A percentile compares a stretch with the other conserved stretches of the same genome.
Conservation (phyloP, 495 filamentous ascomycete species). For the Xylaria sp. region DNA sequence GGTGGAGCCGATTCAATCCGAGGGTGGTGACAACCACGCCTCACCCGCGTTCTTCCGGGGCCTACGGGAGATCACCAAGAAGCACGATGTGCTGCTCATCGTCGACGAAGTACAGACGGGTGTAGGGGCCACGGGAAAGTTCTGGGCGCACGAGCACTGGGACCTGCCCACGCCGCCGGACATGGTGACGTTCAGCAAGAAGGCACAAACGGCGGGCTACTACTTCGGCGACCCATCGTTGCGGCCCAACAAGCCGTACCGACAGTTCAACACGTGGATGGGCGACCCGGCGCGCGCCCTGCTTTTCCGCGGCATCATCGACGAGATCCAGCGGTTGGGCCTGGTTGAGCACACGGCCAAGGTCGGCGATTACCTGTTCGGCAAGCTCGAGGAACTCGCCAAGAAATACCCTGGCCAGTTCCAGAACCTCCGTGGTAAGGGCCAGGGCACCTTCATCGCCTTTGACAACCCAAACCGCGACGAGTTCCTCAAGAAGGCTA, state of each 20-base stretch:
- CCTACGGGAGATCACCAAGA: slow-evolving; percentile 84
- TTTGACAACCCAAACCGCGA: slow-evolving; percentile 91
- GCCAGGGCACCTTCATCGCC: slow-evolving; percentile 95
- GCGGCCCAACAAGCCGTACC: slow-evolving; percentile 98
- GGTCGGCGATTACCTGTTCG: slow-evolving; percentile 85
- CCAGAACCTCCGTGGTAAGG: slow-evolving; percentile 89
- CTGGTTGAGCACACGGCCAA: slow-evolving; percentile 81
- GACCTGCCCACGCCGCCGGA: slow-evolving; percentile 82
- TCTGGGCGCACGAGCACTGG: slow-evolving; percentile 99
- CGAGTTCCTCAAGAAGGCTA: slow-evolving; percentile 80
- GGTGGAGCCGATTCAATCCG: slow-evolving; percentile 96
- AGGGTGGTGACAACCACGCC: slow-evolving; percentile 98
- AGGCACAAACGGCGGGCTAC: slow-evolving; percentile 97
- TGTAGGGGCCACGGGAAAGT: slow-evolving; percentile 92
- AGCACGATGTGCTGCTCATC: slow-evolving; percentile 88
- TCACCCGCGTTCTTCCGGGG: slow-evolving; percentile 90
- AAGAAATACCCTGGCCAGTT: slow-evolving; percentile 82
- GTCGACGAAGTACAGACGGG: slow-evolving; percentile 99
- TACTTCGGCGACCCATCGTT: slow-evolving; percentile 89
- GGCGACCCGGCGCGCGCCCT: slow-evolving; percentile 91
- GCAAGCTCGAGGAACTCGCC: slow-evolving; percentile 71
- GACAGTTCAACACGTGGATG: slow-evolving; percentile 99
- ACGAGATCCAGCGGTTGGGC: slow-evolving; percentile 82
- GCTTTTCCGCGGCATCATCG: slow-evolving; percentile 89
- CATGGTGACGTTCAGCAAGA: slow-evolving; percentile 99